Conservation (phyloP, 331 rosid genomes). For the Saraca asoca region DNA sequence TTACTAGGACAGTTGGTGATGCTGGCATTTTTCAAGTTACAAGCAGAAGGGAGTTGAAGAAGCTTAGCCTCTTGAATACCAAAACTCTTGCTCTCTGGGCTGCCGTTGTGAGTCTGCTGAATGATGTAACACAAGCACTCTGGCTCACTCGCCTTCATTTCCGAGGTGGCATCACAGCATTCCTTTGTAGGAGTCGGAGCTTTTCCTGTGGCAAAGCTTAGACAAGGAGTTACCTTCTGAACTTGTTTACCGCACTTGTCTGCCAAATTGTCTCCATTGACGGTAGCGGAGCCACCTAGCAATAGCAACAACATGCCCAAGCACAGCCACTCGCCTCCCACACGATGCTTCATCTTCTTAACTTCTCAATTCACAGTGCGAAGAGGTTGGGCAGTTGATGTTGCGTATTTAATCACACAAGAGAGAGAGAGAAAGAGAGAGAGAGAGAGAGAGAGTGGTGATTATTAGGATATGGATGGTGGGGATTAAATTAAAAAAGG, state of each 20-base stretch:
- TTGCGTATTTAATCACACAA: too few species aligned
- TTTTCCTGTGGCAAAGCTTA: conserved; percentile 59
- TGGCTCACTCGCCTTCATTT: conserved; percentile 53
- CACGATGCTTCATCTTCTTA: too few species aligned
- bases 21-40: conserved; percentile 61
- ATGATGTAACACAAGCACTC: conserved; percentile 78
- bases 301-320: not conserved
- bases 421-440: too few species aligned
- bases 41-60: conserved; percentile 71
- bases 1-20: conserved; percentile 70
- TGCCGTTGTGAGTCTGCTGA: conserved; percentile 62
- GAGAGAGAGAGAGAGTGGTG: too few species aligned
- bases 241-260: conserved; percentile 47
- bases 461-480: too few species aligned
- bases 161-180: conserved; percentile 54
- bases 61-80: conserved; percentile 67
- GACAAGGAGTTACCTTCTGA: conserved; percentile 53
- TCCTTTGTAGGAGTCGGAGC: conserved; percentile 55
- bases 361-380: too few species aligned
- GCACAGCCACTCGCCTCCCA: too few species aligned
- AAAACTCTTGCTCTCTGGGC: conserved; percentile 42
- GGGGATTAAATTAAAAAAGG: too few species aligned
- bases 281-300: not conserved
- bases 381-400: too few species aligned
- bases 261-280: conserved; percentile 26